A percentile compares a stretch with the other conserved stretches of the same genome.
Conservation (phyloP, 257 asterid genomes). For the Forsythia suspensa region DNA sequence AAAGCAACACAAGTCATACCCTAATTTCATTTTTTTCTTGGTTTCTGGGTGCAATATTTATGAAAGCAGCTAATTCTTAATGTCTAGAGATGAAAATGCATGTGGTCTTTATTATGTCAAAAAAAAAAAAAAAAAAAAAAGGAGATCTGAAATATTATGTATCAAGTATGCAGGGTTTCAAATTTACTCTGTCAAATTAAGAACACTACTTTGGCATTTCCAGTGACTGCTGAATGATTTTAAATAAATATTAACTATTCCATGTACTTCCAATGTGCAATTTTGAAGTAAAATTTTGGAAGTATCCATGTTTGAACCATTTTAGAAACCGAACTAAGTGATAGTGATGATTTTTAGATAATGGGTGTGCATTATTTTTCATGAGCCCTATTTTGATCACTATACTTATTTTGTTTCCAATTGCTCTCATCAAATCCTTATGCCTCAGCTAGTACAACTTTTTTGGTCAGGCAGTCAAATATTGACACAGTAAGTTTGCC, state of each 20-base stretch:
- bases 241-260: no score
- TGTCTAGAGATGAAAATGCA: background rate
- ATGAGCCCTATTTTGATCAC: background rate
- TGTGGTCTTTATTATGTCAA: background rate
- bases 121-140: no score
- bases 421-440: background rate
- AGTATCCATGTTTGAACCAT: background rate
- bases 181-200: no score
- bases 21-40: background rate
- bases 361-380: no score
- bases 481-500: background rate
- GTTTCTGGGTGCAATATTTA: background rate
- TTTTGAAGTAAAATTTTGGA: no score
- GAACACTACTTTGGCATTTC: no score
- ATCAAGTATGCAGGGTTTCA: no score
- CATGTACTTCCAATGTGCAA: background rate
- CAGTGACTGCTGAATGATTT: no score
- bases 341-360: no score
- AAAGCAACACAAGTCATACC: background rate
- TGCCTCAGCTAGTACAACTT: background rate
- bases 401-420: background rate
- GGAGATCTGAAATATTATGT: background rate
- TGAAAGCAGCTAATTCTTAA: background rate
- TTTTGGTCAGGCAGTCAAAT: background rate
- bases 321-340: no score